These are phyloP conservation scores for Eryngium alpinum DNA, from an alignment of 140 eudicot genomes.

Conservation along the genomic window DNA sequence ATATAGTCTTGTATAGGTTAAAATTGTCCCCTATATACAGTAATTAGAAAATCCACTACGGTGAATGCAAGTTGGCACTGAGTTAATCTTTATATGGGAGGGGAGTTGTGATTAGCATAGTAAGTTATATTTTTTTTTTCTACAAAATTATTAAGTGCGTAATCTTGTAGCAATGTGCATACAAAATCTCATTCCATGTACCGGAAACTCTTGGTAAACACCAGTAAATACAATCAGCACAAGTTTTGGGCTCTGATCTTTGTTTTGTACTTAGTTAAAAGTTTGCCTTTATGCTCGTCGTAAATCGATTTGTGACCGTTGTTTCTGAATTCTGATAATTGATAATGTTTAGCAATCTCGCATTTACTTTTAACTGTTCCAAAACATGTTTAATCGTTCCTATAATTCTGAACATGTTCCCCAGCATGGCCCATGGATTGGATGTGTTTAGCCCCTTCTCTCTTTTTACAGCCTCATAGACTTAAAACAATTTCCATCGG, in stretches of 20 bases:
- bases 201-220: slow-evolving; percentile 97
- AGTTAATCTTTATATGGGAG: too few relatives aligned
- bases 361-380: slow-evolving; percentile 38
- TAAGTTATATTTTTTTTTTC: not conserved
- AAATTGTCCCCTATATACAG: too few relatives aligned
- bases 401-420: slow-evolving; percentile 90
- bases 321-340: slow-evolving; percentile 73
- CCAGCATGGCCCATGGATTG: slow-evolving; percentile 70
- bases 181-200: slow-evolving; percentile 87
- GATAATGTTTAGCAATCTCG: slow-evolving; percentile 75
- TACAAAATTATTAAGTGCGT: slow-evolving; percentile 25
- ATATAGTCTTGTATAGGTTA: too few relatives aligned
- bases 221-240: slow-evolving; percentile 94
- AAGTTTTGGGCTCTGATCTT: slow-evolving; percentile 66
- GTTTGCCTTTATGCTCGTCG: slow-evolving; percentile 87
- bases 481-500: slow-evolving; percentile 71
- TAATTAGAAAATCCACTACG: too few relatives aligned
- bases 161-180: slow-evolving; percentile 71
- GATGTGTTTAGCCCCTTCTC: slow-evolving; percentile 67
- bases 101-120: too few relatives aligned
- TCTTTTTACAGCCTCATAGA: too few relatives aligned
- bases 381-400: slow-evolving; percentile 49
- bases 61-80: too few relatives aligned
- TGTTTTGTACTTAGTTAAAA: slow-evolving; percentile 75
- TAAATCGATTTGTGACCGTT: slow-evolving; percentile 89